Base-by-base conservation (phyloP, 2,329 filamentous ascomycete genomes). In the Emmonsiellopsis sp. region DNA sequence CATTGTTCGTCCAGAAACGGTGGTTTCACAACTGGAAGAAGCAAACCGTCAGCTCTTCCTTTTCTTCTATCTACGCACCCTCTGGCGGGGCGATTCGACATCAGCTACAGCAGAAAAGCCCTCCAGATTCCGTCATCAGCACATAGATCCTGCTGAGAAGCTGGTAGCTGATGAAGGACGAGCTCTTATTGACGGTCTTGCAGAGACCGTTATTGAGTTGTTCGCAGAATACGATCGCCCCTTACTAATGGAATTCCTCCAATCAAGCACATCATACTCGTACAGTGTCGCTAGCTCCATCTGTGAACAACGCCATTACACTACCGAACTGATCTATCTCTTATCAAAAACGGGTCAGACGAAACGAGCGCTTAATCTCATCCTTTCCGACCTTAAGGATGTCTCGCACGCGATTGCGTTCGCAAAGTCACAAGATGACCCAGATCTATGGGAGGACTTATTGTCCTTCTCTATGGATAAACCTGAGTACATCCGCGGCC, bases 381-480 rank as follows among this genome's bases (percentile, higher is more conserved):
- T 98, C 64, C 94, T 97, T 58, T 89, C 95, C 63, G 85, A 89
- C n/a, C 79, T 98, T 5, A 84, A 85, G 55, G 89, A 98, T 66
- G 91, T 97, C 49, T 86, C 85, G 49, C 90, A 93, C 61, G 93
- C 93, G 7, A 98, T 98, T 61, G 81, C 86, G 1, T 98, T 98
- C 64, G 91, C 90, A 52, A 96, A 96, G 68, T 86, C 91, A 57
- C 90, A 97, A 65, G 85, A 93, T 58, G 91, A 96, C 62, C 84
- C 85, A 0, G 91, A 96, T 61, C 78, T 98, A 0, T 98, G 93
- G 93, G 87, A 95, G 59, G 91, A 97, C 64, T 78, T 98, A 7
- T 80, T 98, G 5, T 84, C 92, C 61, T 97, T 97, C 69, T 92
- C 87, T 56, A 97, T 98, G 93, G 90, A 96, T 72, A 95, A 96